A percentile compares a stretch with the other conserved stretches of the same genome.
Evolutionary conservation across 2,329 filamentous ascomycete species (phyloP).

Genomic region (Aspergillus fructus): DNA sequence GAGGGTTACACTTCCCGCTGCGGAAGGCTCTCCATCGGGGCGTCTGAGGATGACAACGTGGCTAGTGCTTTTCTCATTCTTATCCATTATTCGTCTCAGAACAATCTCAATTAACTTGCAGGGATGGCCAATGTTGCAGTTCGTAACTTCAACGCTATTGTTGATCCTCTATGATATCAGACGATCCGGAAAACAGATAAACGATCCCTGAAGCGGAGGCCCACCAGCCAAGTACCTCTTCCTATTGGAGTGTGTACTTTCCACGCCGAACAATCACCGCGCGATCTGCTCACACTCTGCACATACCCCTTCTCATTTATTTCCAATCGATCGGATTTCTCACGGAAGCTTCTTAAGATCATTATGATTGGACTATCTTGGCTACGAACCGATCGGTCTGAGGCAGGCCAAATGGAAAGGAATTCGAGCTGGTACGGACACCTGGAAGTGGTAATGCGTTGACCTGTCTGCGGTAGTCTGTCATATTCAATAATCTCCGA

Average conservation of each 20-base stretch:
- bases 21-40: neutral
- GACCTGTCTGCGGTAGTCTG: neutral
- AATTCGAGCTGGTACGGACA: neutral
- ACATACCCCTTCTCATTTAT: neutral
- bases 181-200: neutral
- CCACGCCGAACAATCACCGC: neutral
- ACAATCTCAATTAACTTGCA: conserved; percentile 10
- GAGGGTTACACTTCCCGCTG: neutral
- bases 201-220: neutral
- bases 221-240: neutral
- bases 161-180: conserved; percentile 17
- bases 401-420: no score
- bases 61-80: neutral
- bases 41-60: conserved; percentile 3
- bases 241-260: neutral
- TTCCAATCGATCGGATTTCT: neutral
- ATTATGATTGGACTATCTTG: neutral
- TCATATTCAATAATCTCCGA: neutral
- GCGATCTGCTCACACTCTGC: neutral
- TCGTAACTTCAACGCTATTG: conserved; percentile 1
- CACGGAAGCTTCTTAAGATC: neutral
- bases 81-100: neutral
- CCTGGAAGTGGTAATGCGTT: neutral
- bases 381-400: neutral
- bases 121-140: conserved; percentile 17